These are phyloP conservation scores for Salisapilia sapeloensis DNA, from an alignment of 352 stramenopile genomes.

Conservation along the genomic window DNA sequence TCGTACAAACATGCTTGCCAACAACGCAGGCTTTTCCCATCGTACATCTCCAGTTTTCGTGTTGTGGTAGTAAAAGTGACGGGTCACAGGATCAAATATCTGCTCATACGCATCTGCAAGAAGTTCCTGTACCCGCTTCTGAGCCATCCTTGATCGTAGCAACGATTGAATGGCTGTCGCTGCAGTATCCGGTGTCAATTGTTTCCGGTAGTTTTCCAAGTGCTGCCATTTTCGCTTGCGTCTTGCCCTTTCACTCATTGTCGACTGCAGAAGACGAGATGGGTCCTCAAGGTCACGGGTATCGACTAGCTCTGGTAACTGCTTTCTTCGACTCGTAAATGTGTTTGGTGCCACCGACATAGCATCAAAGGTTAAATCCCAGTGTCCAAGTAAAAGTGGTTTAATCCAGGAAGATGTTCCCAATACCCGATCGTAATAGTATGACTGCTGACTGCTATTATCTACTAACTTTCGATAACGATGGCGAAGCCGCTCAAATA, in stretches of 20 bases:
- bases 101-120: slow-evolving; percentile 50
- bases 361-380: slow-evolving; percentile 24
- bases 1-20: too few relatives aligned
- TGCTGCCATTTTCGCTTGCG: slow-evolving; percentile 43
- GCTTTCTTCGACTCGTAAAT: background rate
- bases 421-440: slow-evolving; percentile 50
- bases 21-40: slow-evolving; percentile 37
- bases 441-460: slow-evolving; percentile 11
- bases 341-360: slow-evolving; percentile 2
- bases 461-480: slow-evolving; percentile 52
- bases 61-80: slow-evolving; percentile 72
- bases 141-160: slow-evolving; percentile 21
- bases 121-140: slow-evolving; percentile 13
- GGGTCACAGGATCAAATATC: slow-evolving; percentile 40
- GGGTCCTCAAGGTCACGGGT: background rate
- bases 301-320: background rate
- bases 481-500: slow-evolving; percentile 18
- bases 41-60: slow-evolving; percentile 37
- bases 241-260: slow-evolving; percentile 35
- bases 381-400: slow-evolving; percentile 21
- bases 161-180: slow-evolving; percentile 31
- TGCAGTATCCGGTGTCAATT: slow-evolving; percentile 27
- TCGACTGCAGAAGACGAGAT: too few relatives aligned
- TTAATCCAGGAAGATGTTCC: slow-evolving; percentile 44
- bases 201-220: slow-evolving; percentile 34